Base-by-base conservation (phyloP, 768 basidiomycete genomes). In the Amanita fuliginea region DNA sequence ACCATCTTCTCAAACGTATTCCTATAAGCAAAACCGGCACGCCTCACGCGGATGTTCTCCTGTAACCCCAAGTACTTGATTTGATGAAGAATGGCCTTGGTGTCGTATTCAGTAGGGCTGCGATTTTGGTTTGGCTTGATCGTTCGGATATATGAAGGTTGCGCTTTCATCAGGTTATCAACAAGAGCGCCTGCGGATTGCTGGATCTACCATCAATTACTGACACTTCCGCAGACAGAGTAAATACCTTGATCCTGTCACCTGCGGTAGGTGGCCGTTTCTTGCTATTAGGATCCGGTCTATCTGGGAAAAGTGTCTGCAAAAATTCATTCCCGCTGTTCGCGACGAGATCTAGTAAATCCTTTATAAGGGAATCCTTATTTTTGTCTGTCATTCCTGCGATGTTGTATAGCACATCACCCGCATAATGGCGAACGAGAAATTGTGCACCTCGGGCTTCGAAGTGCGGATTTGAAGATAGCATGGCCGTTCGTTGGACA, bases 1-100 rank as follows among this genome's bases (percentile, higher is more conserved):
- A 99, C 89, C 89, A 99, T 92, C 72, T 97, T 98, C 65, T 95
- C 90, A 59, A 99, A 99, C 1, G 95, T 93, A 57, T 98, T 98
- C 52, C 96, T 72, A 65, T 99, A 99, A 0, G 96, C 96, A 62
- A 99, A 99, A 42, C 96, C 96, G 19, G 96, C 96, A 52, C 96
- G 79, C 49, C 96, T 84, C 37, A 99, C 93, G 42, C 96, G 83
- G 47, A 99, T 97, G 61, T 99, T 99, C 66, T 99, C 96, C 64
- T 99, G 92, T 49, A 99, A 68, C 60, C 96, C 96, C 36, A 99
- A 83, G 63, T 99, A 99, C 65, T 99, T 98, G 73, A 99, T 92
- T 67, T 99, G 96, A 69, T 99, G 96, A 37, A 99, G 72, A 52
- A 99, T 88, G 10, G 92, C 93, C 63, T 97, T 97, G 39, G 74